Conservation (phyloP, 1,284 basidiomycete genomes). For the Sporisorium scitamineum region DNA sequence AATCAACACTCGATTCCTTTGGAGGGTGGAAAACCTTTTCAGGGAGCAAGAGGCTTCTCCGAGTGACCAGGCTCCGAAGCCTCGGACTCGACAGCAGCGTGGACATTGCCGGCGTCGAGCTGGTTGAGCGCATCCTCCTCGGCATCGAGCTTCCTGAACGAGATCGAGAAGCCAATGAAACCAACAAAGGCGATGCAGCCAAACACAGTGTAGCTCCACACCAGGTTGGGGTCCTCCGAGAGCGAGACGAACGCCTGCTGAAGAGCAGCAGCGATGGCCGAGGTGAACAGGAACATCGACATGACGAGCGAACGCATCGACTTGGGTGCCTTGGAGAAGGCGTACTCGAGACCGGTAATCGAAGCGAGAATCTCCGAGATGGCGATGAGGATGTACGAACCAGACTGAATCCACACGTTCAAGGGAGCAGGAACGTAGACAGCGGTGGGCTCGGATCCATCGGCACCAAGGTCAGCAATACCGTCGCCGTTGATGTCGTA, state of each 20-base stretch:
- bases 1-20: background rate
- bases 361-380: conserved; percentile 80
- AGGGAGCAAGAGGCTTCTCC: conserved; percentile 36
- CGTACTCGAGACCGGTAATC: conserved; percentile 83
- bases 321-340: conserved; percentile 78
- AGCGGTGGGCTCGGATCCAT: conserved; percentile 25
- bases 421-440: conserved; percentile 48
- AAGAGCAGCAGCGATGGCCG: conserved; percentile 73
- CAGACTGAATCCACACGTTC: conserved; percentile 71
- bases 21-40: background rate
- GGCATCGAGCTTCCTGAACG: conserved; percentile 75
- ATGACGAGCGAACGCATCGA: conserved; percentile 70
- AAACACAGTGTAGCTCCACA: conserved; percentile 74
- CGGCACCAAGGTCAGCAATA: conserved; percentile 30
- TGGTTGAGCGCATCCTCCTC: conserved; percentile 72
- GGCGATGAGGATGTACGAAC: conserved; percentile 71
- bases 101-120: conserved; percentile 45
- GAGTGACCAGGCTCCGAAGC: conserved; percentile 22
- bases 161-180: conserved; percentile 75
- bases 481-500: conserved; percentile 47
- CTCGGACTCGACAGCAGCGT: conserved; percentile 9
- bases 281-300: conserved; percentile 76
- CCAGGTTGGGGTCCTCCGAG: conserved; percentile 73
- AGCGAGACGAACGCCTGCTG: conserved; percentile 75
- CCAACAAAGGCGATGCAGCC: conserved; percentile 72